Evolutionary conservation across 805 yeast genomes (phyloP), one percentile per base, ranked within the genome.

Genomic region (Candida orba): DNA sequence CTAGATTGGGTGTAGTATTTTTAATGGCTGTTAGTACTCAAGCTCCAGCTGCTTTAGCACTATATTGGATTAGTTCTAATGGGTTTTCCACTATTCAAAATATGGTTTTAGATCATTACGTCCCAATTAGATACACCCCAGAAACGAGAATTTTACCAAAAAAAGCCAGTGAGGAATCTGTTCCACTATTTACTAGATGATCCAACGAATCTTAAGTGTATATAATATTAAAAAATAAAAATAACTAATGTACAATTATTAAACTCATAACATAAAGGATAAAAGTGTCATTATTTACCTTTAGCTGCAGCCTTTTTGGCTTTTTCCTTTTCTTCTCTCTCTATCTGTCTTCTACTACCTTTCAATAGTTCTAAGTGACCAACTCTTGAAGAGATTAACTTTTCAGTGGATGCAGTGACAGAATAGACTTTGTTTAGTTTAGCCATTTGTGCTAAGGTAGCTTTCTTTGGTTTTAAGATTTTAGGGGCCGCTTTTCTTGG

Each of bases 21-120:
- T 69, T 91, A 63, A 87, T 88, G 83, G 89, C 88, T 6, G 69
- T 89, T 17, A 72, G 95, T 0, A 76, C 89, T 34, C 93, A 89
- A 54, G 95, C 95, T 0, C 95, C 98, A 0, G 68, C 81, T 25
- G 87, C 95, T 0, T 65, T 90, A 31, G 77, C 83, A 0, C 59
- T 88, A n/a, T 91, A 90, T 64, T 91, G 98, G 99, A 72, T 87
- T 27, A 79, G 91, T 37, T 88, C 96, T 0, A 90, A 88, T 58
- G 52, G 73, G 4, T 90, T 72, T 58, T 89, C 97, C 3, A 64
- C 86, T 46, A 48, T 76, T 0, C 97, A 91, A 54, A 91, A 90
- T 59, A 60, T 83, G 13, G 47, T 84, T 15, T 64, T 91, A 56
- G 93, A 90, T 41, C 50, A 54, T 10, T 58, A 52, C 40, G 18